These are phyloP conservation scores for Aureobasidium leucospermi DNA, from an alignment of 2,329 filamentous ascomycete species.

Conservation along the genomic window DNA sequence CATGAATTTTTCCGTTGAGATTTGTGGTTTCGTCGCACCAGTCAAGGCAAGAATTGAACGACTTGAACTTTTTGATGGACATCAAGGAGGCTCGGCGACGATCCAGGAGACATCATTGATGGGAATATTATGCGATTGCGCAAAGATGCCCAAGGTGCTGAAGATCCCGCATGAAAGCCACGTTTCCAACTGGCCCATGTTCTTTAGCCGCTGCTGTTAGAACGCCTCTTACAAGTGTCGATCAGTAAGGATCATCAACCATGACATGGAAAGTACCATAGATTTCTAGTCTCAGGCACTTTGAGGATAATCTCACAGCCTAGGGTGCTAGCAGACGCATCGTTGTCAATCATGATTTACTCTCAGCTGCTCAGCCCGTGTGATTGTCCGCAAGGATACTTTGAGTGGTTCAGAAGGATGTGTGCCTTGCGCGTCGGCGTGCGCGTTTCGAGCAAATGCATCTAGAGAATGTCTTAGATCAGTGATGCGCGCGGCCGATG, in stretches of 20 bases:
- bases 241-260: constrained; percentile 1
- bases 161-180: constrained; percentile 11
- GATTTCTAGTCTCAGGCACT: not conserved
- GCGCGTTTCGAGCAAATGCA: constrained; percentile 5
- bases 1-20: constrained; percentile 6
- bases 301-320: not conserved
- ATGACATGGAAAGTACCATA: constrained; percentile 1
- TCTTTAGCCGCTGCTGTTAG: constrained; percentile 4
- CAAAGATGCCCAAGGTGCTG: constrained; percentile 5
- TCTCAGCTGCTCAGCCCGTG: not conserved
- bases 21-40: constrained; percentile 4
- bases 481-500: not conserved
- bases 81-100: not conserved
- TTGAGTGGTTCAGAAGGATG: not conserved
- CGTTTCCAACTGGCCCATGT: constrained; percentile 12
- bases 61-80: not conserved
- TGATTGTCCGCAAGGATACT: not conserved
- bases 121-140: constrained; percentile 2
- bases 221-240: constrained; percentile 5
- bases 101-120: constrained; percentile 4
- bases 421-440: constrained; percentile 3
- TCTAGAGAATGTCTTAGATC: not conserved
- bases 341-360: constrained; percentile 2
- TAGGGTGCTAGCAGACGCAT: not conserved
- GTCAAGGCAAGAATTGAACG: not conserved